Conservation (phyloP, 2,329 filamentous ascomycete genomes). For the Alternaria arbusti region DNA sequence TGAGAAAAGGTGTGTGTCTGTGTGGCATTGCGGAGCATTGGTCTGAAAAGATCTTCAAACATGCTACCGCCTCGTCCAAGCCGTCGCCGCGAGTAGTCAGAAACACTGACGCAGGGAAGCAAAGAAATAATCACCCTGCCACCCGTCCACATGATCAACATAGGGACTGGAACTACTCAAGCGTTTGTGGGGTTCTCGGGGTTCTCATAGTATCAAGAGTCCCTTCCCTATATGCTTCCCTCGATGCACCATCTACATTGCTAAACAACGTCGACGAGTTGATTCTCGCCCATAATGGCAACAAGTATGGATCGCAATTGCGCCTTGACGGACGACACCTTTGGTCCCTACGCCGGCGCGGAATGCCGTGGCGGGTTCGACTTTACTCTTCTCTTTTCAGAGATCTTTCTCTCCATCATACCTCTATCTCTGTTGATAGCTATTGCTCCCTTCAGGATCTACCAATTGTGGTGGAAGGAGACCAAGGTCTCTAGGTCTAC, state of each 20-base stretch:
- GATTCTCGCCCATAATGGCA: conserved; percentile 26
- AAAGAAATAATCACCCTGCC: conserved; percentile 22
- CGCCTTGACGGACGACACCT: conserved; percentile 36
- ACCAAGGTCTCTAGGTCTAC: conserved; percentile 33
- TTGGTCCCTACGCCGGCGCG: conserved; percentile 41
- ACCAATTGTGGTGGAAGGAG: conserved; percentile 33
- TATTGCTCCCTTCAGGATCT: conserved; percentile 36
- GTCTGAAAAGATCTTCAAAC: conserved; percentile 11
- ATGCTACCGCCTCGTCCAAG: conserved; percentile 15
- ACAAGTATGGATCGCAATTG: conserved; percentile 23
- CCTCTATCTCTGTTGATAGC: conserved; percentile 40
- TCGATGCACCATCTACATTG: conserved; percentile 24
- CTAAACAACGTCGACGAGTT: conserved; percentile 27
- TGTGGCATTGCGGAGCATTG: conserved; percentile 15
- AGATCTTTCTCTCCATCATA: conserved; percentile 41
- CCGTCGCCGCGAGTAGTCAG: conserved; percentile 13
- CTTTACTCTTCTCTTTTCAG: conserved; percentile 48
- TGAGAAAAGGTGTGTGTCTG: conserved; percentile 1
- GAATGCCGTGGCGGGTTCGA: conserved; percentile 47
- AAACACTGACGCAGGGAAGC: conserved; percentile 21
- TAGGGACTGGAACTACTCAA: conserved; percentile 15
- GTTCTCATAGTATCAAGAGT: conserved; percentile 21
- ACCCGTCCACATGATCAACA: conserved; percentile 27
- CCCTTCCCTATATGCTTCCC: conserved; percentile 22
- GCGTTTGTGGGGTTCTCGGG: conserved; percentile 16